These are phyloP conservation scores for Huntiella omanensis DNA, from an alignment of 2,329 filamentous ascomycete species.

Conservation along the genomic window DNA sequence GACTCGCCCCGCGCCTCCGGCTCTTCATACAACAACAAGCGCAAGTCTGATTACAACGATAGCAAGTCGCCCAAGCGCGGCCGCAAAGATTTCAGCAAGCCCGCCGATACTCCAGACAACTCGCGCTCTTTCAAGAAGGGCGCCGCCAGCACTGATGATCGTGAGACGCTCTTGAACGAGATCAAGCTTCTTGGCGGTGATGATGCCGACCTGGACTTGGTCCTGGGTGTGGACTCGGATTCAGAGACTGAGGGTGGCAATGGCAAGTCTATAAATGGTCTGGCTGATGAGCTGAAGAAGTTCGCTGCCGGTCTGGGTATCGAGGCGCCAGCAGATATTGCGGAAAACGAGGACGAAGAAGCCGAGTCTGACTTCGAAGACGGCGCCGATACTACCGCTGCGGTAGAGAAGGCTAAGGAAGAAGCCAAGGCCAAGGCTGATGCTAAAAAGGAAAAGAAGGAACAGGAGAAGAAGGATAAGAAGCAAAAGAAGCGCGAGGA, in stretches of 20 bases:
- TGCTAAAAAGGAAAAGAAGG: constrained; percentile 18
- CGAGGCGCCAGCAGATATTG: constrained; percentile 6
- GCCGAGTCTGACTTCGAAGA: constrained; percentile 12
- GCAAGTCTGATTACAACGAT: constrained; percentile 10
- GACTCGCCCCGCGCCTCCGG: constrained; percentile 13
- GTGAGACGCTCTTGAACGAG: constrained; percentile 36
- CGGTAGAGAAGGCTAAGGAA: constrained; percentile 21
- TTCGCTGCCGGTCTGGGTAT: constrained; percentile 10
- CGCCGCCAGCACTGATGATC: constrained; percentile 9
- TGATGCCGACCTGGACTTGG: constrained; percentile 42
- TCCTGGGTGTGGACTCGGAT: constrained; percentile 31
- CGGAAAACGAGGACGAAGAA: not conserved
- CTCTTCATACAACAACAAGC: constrained; percentile 10
- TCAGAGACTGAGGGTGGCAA: constrained; percentile 19
- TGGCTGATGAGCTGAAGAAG: constrained; percentile 6
- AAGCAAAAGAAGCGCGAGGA: constrained; percentile 12
- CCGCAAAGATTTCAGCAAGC: not conserved
- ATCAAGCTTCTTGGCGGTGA: constrained; percentile 47
- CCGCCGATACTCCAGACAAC: not conserved
- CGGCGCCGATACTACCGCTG: constrained; percentile 17
- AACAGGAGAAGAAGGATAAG: constrained; percentile 17
- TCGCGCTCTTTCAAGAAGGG: constrained; percentile 6
- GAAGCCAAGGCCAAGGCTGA: constrained; percentile 21
- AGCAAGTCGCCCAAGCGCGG: constrained; percentile 7
- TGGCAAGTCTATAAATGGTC: constrained; percentile 12